phyloP scores from a whole-genome alignment of 2,329 filamentous ascomycete species.

The Geosmithia putterillii region DNA sequence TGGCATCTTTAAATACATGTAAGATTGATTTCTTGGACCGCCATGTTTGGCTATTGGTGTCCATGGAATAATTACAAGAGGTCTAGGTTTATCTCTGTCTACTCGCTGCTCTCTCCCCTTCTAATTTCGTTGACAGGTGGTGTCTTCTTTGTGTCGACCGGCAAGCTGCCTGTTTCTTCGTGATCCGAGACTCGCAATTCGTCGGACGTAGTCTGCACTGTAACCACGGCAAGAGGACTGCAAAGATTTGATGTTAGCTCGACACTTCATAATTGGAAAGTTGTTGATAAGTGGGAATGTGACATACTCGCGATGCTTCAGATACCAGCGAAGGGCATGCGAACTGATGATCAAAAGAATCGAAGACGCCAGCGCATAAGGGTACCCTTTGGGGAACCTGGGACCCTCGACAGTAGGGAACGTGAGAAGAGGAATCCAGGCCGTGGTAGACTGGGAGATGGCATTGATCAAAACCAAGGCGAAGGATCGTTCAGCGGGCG shows the following conservation, averaged over 20 bases:
- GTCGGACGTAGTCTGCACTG: neutral
- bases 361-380: constrained; percentile 20
- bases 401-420: constrained; percentile 33
- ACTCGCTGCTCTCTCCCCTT: neutral
- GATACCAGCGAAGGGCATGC: constrained; percentile 9
- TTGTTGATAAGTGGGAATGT: too few relatives aligned
- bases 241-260: too few relatives aligned
- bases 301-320: constrained; percentile 11
- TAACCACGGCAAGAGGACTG: neutral
- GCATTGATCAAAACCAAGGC: constrained; percentile 37
- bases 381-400: constrained; percentile 27
- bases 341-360: constrained; percentile 14
- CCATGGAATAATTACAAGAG: too few relatives aligned
- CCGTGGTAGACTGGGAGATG: constrained; percentile 40
- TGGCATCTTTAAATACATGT: too few relatives aligned
- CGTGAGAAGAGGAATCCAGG: constrained; percentile 40
- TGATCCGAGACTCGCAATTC: neutral
- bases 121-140: neutral
- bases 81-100: neutral
- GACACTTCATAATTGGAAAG: too few relatives aligned
- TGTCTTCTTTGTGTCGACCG: neutral
- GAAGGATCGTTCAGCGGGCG: constrained; percentile 32
- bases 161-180: neutral
- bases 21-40: too few relatives aligned
- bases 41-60: too few relatives aligned